Conservation (phyloP, 208 protist species). For the Angomonas deanei region DNA sequence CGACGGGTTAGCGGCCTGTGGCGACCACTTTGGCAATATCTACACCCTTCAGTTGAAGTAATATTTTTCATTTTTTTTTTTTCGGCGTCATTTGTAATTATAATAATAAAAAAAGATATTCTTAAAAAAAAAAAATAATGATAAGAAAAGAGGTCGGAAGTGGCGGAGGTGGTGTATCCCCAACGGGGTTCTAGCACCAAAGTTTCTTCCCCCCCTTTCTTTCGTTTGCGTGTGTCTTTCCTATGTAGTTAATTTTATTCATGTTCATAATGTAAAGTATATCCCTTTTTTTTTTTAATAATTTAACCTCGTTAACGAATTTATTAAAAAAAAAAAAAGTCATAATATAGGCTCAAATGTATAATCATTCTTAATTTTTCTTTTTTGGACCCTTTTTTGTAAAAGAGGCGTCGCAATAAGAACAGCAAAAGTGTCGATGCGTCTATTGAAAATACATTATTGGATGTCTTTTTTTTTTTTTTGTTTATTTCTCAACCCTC, state of each 20-base stretch:
- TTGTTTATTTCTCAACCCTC: too few relatives aligned
- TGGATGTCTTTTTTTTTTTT: too few relatives aligned
- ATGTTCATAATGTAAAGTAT: constrained; percentile 4
- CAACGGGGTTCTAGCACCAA: too few relatives aligned
- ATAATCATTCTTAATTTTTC: too few relatives aligned
- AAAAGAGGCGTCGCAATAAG: too few relatives aligned
- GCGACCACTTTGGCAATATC: constrained; percentile 88
- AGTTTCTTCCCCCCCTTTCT: too few relatives aligned
- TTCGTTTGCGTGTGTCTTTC: not conserved
- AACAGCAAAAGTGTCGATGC: too few relatives aligned
- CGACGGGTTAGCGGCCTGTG: constrained; percentile 45
- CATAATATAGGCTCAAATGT: too few relatives aligned
- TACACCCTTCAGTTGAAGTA: constrained; percentile 47
- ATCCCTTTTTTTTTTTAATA: constrained; percentile 2
- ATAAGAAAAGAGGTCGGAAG: too few relatives aligned
- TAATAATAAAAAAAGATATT: constrained; percentile 8
- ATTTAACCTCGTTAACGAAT: not conserved
- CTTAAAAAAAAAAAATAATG: constrained; percentile 12
- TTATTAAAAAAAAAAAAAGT: constrained; percentile 1
- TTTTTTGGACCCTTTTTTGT: too few relatives aligned
- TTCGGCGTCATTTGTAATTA: not conserved
- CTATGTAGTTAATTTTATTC: not conserved
- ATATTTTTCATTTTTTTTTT: not conserved
- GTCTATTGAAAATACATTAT: too few relatives aligned
- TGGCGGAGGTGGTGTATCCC: too few relatives aligned